These are phyloP conservation scores for Pseudopithomyces maydicus DNA, from an alignment of 2,329 filamentous ascomycete genomes.

Conservation along the genomic window DNA sequence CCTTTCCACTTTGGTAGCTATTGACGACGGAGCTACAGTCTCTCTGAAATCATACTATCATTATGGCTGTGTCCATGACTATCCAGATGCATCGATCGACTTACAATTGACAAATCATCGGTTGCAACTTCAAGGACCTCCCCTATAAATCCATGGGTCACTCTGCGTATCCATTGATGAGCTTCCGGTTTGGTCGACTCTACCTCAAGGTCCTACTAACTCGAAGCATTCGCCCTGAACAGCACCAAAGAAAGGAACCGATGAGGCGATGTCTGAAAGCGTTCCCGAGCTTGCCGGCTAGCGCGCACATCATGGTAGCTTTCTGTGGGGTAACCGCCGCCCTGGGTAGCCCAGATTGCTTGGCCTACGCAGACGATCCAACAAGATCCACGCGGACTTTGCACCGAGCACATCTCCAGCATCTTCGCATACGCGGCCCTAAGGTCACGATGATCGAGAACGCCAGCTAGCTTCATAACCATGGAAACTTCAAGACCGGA, in stretches of 20 bases:
- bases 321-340: slow-evolving; percentile 30
- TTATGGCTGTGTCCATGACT: slow-evolving; percentile 1
- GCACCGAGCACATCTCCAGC: background rate
- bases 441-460: too few relatives aligned
- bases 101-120: background rate
- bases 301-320: slow-evolving; percentile 2
- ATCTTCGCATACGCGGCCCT: background rate
- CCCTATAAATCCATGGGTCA: too few relatives aligned
- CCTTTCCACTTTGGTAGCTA: background rate
- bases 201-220: background rate
- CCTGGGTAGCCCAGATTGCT: slow-evolving; percentile 19
- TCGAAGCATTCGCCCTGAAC: background rate
- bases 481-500: too few relatives aligned
- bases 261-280: slow-evolving; percentile 20
- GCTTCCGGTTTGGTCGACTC: too few relatives aligned
- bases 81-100: background rate
- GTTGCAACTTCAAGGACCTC: too few relatives aligned
- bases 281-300: slow-evolving; percentile 28
- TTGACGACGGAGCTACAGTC: background rate
- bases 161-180: too few relatives aligned
- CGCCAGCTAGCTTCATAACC: too few relatives aligned
- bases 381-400: slow-evolving; percentile 4
- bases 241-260: background rate
- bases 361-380: slow-evolving; percentile 37
- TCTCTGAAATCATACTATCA: background rate